Evolutionary conservation across 1,284 basidiomycete species (phyloP), one percentile per base, ranked within the genome.

Genomic region (Ceratobasidium sp.): DNA sequence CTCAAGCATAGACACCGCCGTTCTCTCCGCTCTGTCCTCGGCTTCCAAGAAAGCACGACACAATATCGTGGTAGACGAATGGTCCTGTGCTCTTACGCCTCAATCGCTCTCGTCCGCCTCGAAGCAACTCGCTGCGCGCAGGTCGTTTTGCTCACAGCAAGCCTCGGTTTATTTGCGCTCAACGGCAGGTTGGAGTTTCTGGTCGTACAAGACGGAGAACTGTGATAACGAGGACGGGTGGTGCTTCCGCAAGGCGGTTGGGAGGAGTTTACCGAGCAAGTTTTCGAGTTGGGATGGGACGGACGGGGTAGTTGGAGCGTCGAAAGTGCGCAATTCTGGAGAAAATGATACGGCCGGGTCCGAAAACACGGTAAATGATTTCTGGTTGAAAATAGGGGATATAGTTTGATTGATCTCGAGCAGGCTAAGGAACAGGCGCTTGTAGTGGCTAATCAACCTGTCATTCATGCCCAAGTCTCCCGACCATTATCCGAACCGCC

Each of bases 61-160:
- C 31, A 94, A 93, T 79, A 79, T 93, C 0, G 86, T 94, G 50
- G 84, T 94, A 14, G 91, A 86, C 75, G 91, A 93, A 82, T 93
- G 88, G 86, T 92, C 90, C 1, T 92, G 91, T 78, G 91, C 92
- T 0, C 84, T 93, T 22, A 88, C 89, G 0, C 82, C 84, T 14
- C 81, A 88, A 75, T 91, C 90, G 77, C 80, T 92, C 8, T 80
- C 85, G 15, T 80, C 82, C 15, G 88, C 88, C 75, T 71, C 80
- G n/a, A 64, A 64, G 27, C 45, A 50, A 24, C 44, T 50, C 7
- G 80, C 80, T 1, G 87, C 88, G 29, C 84, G 86, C 56, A 83
- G 82, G 63, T 81, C 86, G 3, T 93, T 92, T 79, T 93, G 92
- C 79, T 83, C 84, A 8, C 86, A 85, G 1, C 92, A 94, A 78